A percentile compares a stretch with the other conserved stretches of the same genome.
Conservation (phyloP, 2,329 filamentous ascomycete genomes). For the Rhinocladiella mackenziei region DNA sequence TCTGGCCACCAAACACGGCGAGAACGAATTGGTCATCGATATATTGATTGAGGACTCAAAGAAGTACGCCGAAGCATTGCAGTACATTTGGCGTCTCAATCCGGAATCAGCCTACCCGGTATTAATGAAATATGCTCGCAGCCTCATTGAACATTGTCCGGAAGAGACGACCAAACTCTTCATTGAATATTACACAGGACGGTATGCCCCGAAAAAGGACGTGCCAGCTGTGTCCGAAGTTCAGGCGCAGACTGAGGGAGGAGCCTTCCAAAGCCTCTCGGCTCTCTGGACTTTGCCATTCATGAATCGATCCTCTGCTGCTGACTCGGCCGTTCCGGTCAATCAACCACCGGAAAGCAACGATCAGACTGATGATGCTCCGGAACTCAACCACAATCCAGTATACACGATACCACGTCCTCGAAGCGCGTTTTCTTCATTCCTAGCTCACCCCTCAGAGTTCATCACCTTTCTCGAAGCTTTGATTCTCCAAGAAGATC, state of each 20-base stretch:
- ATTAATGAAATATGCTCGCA: constrained; percentile 90
- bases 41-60: constrained; percentile 95
- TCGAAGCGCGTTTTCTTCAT: constrained; percentile 87
- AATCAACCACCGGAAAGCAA: constrained; percentile 37
- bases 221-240: constrained; percentile 48
- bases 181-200: constrained; percentile 89
- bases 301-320: constrained; percentile 62
- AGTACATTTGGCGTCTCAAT: constrained; percentile 86
- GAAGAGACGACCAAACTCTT: constrained; percentile 80
- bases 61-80: constrained; percentile 78
- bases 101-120: constrained; percentile 78
- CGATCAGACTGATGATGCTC: constrained; percentile 31
- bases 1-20: constrained; percentile 86
- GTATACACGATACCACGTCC: constrained; percentile 78
- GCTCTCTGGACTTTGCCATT: constrained; percentile 81
- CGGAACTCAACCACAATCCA: constrained; percentile 33
- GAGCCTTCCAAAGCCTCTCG: constrained; percentile 78
- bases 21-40: constrained; percentile 89
- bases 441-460: constrained; percentile 87
- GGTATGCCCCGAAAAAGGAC: constrained; percentile 70
- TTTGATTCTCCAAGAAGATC: constrained; percentile 65
- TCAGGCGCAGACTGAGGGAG: constrained; percentile 56
- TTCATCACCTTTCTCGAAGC: constrained; percentile 92
- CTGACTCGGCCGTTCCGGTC: constrained; percentile 52
- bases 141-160: constrained; percentile 82